A percentile compares a stretch with the other conserved stretches of the same genome.
Conservation (phyloP, 2,329 filamentous ascomycete genomes). For the Colletotrichum sp. region DNA sequence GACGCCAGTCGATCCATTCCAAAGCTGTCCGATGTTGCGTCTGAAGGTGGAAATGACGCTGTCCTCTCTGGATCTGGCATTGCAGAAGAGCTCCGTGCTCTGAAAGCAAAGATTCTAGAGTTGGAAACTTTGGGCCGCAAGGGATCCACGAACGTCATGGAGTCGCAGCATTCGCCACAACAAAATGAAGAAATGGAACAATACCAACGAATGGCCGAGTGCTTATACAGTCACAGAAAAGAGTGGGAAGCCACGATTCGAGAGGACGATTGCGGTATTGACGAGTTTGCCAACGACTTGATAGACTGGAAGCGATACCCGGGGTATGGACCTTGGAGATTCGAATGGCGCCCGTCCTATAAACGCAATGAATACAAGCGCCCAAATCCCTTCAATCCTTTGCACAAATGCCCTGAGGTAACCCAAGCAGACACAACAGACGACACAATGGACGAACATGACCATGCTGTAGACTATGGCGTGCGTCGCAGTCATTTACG, state of each 20-base stretch:
- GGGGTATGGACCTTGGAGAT: too few species aligned
- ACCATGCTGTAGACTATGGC: neutral
- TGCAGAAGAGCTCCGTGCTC: neutral
- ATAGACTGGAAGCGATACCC: too few species aligned
- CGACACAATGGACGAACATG: neutral
- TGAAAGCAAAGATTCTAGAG: neutral
- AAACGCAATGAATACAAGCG: neutral
- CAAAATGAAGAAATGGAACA: neutral
- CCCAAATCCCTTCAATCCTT: neutral
- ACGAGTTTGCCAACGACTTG: too few species aligned
- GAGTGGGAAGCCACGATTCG: neutral
- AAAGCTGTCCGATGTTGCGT: too few species aligned
- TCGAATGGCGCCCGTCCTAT: too few species aligned
- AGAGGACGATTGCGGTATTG: too few species aligned
- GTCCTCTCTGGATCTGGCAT: neutral
- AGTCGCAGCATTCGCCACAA: neutral
- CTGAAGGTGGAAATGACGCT: too few species aligned
- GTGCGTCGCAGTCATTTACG: neutral
- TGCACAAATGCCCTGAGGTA: rapidly evolving
- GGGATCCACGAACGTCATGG: neutral
- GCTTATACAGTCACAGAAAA: neutral
- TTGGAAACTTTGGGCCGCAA: neutral
- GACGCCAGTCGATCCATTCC: too few species aligned
- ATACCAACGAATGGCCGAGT: neutral
- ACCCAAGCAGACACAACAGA: neutral